A percentile compares a stretch with the other conserved stretches of the same genome.
Evolutionary conservation across 2,329 filamentous ascomycete species (phyloP).

Genomic region (Stagonosporopsis cucurbitacearum): DNA sequence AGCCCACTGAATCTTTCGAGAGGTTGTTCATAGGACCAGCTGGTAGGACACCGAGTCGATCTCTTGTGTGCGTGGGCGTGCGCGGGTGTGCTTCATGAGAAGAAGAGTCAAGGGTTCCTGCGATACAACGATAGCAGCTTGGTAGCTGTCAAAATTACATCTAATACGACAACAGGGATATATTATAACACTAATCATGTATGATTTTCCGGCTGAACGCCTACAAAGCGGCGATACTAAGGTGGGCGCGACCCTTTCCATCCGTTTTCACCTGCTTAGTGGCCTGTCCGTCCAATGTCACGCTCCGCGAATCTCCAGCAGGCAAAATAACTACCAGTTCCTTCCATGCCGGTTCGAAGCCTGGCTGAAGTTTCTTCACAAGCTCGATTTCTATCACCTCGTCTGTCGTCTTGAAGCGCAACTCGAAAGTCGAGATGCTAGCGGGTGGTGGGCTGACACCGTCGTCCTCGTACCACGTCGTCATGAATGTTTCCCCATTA

Average conservation of each 20-base stretch:
- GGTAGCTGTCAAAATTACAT: too few species aligned
- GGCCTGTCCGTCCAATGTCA: constrained; percentile 33
- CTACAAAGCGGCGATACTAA: neutral
- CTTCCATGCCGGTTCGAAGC: constrained; percentile 59
- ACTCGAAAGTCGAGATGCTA: constrained; percentile 35
- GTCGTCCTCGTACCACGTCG: constrained; percentile 64
- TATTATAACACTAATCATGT: too few species aligned
- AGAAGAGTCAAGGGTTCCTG: too few species aligned
- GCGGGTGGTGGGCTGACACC: constrained; percentile 56
- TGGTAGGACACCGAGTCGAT: too few species aligned
- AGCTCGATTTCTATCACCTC: constrained; percentile 55
- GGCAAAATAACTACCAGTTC: constrained; percentile 60
- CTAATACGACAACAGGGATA: neutral
- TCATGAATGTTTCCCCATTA: constrained; percentile 46
- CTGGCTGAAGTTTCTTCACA: constrained; percentile 46
- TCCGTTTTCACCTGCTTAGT: constrained; percentile 10
- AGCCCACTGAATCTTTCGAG: neutral
- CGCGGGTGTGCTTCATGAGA: too few species aligned
- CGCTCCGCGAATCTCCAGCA: constrained; percentile 54
- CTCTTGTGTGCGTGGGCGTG: too few species aligned
- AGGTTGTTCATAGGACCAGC: neutral
- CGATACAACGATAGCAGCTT: too few species aligned
- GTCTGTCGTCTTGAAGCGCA: constrained; percentile 46
- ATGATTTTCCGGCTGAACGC: too few species aligned
- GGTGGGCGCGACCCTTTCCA: constrained; percentile 15